Evolutionary conservation across 345 rosid genomes (phyloP), one percentile per base, ranked within the genome.

Genomic region (Lepidium sativum): DNA sequence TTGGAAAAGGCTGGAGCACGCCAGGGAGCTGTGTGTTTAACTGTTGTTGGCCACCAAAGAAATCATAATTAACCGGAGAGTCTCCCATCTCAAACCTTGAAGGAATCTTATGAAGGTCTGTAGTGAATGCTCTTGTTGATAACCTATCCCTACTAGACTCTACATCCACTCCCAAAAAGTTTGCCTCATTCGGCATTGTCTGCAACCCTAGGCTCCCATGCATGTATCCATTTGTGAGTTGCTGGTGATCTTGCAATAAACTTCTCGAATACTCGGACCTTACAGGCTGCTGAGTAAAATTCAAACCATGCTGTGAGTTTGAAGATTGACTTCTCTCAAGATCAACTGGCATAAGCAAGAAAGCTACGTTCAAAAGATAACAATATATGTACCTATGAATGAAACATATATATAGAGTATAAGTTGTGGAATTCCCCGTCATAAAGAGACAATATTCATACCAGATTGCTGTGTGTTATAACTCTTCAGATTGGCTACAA

Each of bases 11-110:
- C 70, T 82, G 96, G 75, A 83, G 52, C 75, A 76, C 78, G 72
- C 81, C 83, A 65, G 81, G 79, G 60, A 74, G 80, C 73, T 83
- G 99, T 73, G 70, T 69, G 48, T 72, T 80, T 75, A 78, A 41
- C 65, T 81, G 97, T 45, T 80, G 95, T 57, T 80, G 95, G 67
- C 79, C 82, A 50, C 90, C 87, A 55, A 81, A 81, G 75, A 84
- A 82, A 73, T 84, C 80, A 65, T 70, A 84, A 82, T 80, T 84
- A 63, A 78, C 82, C 8, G 94, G 91, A 73, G 87, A 72, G 70
- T 83, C 96, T 62, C 69, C 67, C 77, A 77, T 75, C 64, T 83
- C 89, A 68, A 64, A 62, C 78, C 80, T 79, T 65, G 52, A 60
- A 67, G 78, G 81, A 63, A 27, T 76, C 75, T 75, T 79, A 8